Base-by-base conservation (phyloP, 148 eudicot species). In the Euryodendron excelsum region DNA sequence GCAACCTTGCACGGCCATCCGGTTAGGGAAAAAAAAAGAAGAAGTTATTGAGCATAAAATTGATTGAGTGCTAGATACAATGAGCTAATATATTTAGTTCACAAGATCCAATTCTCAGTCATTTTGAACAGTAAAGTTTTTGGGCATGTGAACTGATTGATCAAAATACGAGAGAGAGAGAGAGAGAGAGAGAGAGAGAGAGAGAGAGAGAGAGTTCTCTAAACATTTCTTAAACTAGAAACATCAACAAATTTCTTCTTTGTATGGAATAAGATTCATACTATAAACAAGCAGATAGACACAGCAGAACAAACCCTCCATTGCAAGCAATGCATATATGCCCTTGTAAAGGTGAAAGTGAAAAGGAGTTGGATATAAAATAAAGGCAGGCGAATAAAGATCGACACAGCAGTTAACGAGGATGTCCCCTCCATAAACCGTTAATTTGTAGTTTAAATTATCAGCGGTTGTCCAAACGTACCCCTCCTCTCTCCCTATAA, bases 281-380 rank as follows among this genome's bases (percentile, higher is more conserved):
- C 25, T 66, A 2, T 66, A 66, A 66, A 36, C 3, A 66, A 36
- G 27, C 15, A 66, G 17, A 36, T 27, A 21, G 5, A 3, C n/a
- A 64, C 31, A 9, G 70, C 3, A 66, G 8, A 66, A 66, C 34
- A 73, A 80, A 76, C 48, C 87, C 79, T 2, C 56, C 13, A 52
- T 10, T 17, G 56, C 45, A 52, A 52, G 56, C 18, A 52, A 52
- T 52, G 56, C 56, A 52, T 52, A 52, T 66, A 66, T 66, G 45
- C 82, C n/a, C n/a, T n/a, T n/a, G n/a, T 45, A 36, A 48, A 80
- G 72, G 56, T n/a, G 74, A 69, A 69, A 68, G 72, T 63, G 5
- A 77, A 77, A 77, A 56, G 31, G 20, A 23, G 10, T 4, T 25
- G 65, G 13, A 73, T 10, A 55, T 15, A 12, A 44, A 17, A 63